phyloP scores from a whole-genome alignment of 306 rosid species.

The Hippophae gyantsensis region DNA sequence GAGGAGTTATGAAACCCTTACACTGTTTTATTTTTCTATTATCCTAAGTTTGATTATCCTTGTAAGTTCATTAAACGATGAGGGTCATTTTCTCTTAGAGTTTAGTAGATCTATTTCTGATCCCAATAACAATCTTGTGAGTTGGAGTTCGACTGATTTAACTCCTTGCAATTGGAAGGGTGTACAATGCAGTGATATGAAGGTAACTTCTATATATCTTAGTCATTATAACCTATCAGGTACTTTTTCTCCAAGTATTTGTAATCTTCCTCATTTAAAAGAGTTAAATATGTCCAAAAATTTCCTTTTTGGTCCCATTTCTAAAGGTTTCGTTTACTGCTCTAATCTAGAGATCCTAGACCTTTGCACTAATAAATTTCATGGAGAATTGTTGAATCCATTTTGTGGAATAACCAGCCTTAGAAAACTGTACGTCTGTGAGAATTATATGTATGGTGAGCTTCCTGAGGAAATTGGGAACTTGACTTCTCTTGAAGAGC shows the following conservation, averaged over 20 bases:
- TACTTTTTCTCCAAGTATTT: slow-evolving; percentile 40
- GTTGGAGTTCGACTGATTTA: slow-evolving; percentile 44
- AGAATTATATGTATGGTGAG: slow-evolving; percentile 50
- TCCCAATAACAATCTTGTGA: slow-evolving; percentile 35
- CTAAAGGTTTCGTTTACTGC: slow-evolving; percentile 37
- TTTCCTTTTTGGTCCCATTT: slow-evolving; percentile 51
- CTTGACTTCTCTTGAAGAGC: slow-evolving; percentile 48
- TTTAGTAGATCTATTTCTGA: slow-evolving; percentile 36
- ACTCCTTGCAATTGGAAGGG: slow-evolving; percentile 77
- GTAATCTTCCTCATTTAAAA: slow-evolving; percentile 39
- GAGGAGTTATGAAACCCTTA: slow-evolving; percentile 14
- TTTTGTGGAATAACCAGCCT: slow-evolving; percentile 37
- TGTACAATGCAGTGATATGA: slow-evolving; percentile 34
- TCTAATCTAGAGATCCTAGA: slow-evolving; percentile 48
- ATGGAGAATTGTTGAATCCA: slow-evolving; percentile 36
- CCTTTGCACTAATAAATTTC: slow-evolving; percentile 72
- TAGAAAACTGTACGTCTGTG: slow-evolving; percentile 57
- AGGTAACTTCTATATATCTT: slow-evolving; percentile 54
- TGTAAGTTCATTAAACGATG: slow-evolving; percentile 39
- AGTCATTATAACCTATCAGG: slow-evolving; percentile 47
- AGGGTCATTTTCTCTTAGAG: slow-evolving; percentile 44
- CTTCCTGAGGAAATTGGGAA: slow-evolving; percentile 45
- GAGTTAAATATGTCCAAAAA: slow-evolving; percentile 56
- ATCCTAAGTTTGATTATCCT: slow-evolving; percentile 21
- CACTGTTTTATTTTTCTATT: slow-evolving; percentile 21